Percentiles rank a stretch among this genome's conserved stretches.
phyloP scores from a whole-genome alignment of 2,329 filamentous ascomycete species.

The Zymoseptoria crescenta region DNA sequence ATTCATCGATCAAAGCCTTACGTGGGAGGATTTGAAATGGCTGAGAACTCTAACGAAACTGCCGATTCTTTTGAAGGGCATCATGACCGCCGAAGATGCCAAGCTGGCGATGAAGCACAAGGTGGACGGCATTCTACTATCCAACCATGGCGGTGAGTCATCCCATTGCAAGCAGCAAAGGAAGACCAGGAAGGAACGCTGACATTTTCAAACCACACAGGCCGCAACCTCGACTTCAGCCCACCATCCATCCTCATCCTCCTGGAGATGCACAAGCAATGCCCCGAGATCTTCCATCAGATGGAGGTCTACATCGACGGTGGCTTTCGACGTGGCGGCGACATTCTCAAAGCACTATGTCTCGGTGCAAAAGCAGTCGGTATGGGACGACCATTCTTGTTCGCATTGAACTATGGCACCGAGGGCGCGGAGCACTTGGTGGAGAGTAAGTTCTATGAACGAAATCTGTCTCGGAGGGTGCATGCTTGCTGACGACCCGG shows the following conservation, averaged over 20 bases:
- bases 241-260: slow-evolving; percentile 51
- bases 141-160: slow-evolving; percentile 44
- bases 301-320: slow-evolving; percentile 55
- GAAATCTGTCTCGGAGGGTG: neutral
- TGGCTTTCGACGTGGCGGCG: slow-evolving; percentile 56
- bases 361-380: slow-evolving; percentile 56
- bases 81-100: slow-evolving; percentile 35
- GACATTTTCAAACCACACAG: neutral
- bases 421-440: slow-evolving; percentile 38
- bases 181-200: too few species aligned
- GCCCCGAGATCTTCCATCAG: slow-evolving; percentile 38
- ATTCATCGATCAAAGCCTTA: slow-evolving; percentile 49
- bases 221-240: slow-evolving; percentile 16
- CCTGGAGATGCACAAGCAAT: slow-evolving; percentile 53
- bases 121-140: slow-evolving; percentile 35
- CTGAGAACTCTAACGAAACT: slow-evolving; percentile 24
- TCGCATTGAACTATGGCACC: slow-evolving; percentile 51
- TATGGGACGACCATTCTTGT: slow-evolving; percentile 54
- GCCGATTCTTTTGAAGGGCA: slow-evolving; percentile 33
- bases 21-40: slow-evolving; percentile 40
- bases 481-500: neutral
- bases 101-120: slow-evolving; percentile 35
- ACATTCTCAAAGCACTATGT: slow-evolving; percentile 59
- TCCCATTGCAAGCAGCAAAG: neutral
- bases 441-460: slow-evolving; percentile 2